Evolutionary conservation across 768 basidiomycete species (phyloP).

Genomic region (Mycena rosella): DNA sequence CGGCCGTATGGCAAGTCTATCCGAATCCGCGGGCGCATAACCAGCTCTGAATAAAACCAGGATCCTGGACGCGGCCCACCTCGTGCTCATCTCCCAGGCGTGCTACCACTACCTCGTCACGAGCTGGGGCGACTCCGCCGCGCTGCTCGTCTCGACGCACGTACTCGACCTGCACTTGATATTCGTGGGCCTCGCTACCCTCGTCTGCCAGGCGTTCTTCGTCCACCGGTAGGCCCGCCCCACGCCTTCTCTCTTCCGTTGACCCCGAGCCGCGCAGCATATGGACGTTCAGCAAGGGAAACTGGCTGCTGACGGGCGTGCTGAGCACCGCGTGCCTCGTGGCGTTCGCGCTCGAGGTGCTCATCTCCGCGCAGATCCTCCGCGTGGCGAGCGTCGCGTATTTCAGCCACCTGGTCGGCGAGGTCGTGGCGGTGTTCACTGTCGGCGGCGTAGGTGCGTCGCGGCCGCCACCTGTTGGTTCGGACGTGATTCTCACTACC

Average conservation of each 20-base stretch:
- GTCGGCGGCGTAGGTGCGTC: constrained; percentile 18
- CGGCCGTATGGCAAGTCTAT: constrained; percentile 19
- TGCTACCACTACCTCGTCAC: constrained; percentile 35
- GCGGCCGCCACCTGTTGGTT: no score
- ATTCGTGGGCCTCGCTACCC: constrained; percentile 22
- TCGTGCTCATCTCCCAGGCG: constrained; percentile 32
- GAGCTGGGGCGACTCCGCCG: constrained; percentile 25
- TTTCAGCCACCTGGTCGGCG: constrained; percentile 3
- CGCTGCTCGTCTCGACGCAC: constrained; percentile 7
- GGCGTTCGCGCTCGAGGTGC: constrained; percentile 5
- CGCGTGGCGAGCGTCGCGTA: constrained; percentile 11
- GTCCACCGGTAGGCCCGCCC: constrained; percentile 14
- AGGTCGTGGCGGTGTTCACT: constrained; percentile 20
- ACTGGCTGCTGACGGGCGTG: constrained; percentile 13
- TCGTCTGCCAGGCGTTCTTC: constrained; percentile 33
- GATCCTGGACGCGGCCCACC: constrained; percentile 29
- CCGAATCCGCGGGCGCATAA: neutral
- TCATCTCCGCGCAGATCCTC: constrained; percentile 16
- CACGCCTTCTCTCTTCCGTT: neutral
- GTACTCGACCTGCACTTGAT: constrained; percentile 28
- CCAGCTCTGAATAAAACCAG: neutral
- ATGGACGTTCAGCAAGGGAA: constrained; percentile 28
- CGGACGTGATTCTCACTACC: neutral
- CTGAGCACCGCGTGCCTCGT: constrained; percentile 13
- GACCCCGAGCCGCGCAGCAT: constrained; percentile 6